Evolutionary conservation across 192 early-diverging fungal species (phyloP).

Genomic region (Rhizophagus prolifer): DNA sequence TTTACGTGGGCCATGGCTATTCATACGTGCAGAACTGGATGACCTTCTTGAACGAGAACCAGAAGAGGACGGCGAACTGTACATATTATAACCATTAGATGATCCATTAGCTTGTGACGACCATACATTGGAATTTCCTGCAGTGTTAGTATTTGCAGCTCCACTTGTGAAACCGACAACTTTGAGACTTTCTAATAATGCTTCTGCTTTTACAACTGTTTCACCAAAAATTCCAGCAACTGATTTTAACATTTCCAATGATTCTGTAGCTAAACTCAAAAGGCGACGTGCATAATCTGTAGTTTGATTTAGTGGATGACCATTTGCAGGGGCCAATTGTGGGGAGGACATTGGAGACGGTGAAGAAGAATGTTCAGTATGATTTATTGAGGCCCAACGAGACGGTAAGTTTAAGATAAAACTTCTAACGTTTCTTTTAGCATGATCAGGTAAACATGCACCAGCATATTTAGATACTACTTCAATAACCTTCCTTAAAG

Average conservation of each 20-base stretch:
- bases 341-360: slow-evolving; percentile 45
- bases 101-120: neutral
- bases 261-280: slow-evolving; percentile 68
- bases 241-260: slow-evolving; percentile 63
- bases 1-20: neutral
- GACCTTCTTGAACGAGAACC: neutral
- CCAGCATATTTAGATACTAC: slow-evolving; percentile 86
- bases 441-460: slow-evolving; percentile 77
- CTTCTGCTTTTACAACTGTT: slow-evolving; percentile 67
- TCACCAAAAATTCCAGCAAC: slow-evolving; percentile 67
- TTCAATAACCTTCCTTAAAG: slow-evolving; percentile 82
- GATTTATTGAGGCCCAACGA: slow-evolving; percentile 65
- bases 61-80: neutral
- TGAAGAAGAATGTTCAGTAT: slow-evolving; percentile 40
- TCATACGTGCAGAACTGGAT: slow-evolving; percentile 1
- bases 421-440: slow-evolving; percentile 72
- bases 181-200: slow-evolving; percentile 53
- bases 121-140: neutral
- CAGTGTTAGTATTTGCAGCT: neutral
- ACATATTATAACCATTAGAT: neutral
- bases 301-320: slow-evolving; percentile 34
- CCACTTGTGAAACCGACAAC: slow-evolving; percentile 34
- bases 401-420: slow-evolving; percentile 79
- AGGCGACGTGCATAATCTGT: slow-evolving; percentile 64
- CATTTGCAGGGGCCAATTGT: slow-evolving; percentile 35